phyloP scores from a whole-genome alignment of 257 asterid species.

The Solanum rostratum region DNA sequence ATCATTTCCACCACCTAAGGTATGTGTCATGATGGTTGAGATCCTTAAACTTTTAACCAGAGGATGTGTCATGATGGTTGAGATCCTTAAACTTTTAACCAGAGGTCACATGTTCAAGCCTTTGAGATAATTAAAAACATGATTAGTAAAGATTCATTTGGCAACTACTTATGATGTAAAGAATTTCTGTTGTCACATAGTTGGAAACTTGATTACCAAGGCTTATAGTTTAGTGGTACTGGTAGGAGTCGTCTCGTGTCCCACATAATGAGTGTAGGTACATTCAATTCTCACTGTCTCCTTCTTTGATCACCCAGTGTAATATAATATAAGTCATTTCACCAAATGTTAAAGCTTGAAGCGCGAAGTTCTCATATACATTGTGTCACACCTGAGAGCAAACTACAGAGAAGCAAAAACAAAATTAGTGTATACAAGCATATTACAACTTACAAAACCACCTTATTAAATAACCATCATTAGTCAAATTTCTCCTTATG shows the following conservation, averaged over 20 bases:
- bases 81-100: not conserved
- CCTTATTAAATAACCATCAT: not conserved
- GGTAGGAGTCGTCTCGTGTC: not conserved
- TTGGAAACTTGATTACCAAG: too few species aligned
- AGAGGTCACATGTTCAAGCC: not conserved
- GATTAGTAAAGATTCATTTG: too few species aligned
- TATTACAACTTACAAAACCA: not conserved
- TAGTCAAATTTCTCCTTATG: not conserved
- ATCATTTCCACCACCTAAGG: not conserved
- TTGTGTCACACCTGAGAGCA: not conserved
- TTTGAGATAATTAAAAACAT: not conserved
- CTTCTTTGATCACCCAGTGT: not conserved
- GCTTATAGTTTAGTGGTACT: too few species aligned
- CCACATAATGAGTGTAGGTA: not conserved
- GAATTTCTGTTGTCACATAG: too few species aligned
- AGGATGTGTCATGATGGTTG: not conserved
- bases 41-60: not conserved
- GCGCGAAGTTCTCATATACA: not conserved
- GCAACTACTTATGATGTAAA: not conserved
- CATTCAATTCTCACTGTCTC: too few species aligned
- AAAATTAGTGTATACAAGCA: not conserved
- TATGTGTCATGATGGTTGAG: not conserved
- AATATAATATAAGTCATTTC: not conserved
- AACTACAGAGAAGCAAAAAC: not conserved
- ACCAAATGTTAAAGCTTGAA: not conserved